These are phyloP conservation scores for Barnettozyma sp. DNA, from an alignment of 805 yeast genomes.

Conservation along the genomic window DNA sequence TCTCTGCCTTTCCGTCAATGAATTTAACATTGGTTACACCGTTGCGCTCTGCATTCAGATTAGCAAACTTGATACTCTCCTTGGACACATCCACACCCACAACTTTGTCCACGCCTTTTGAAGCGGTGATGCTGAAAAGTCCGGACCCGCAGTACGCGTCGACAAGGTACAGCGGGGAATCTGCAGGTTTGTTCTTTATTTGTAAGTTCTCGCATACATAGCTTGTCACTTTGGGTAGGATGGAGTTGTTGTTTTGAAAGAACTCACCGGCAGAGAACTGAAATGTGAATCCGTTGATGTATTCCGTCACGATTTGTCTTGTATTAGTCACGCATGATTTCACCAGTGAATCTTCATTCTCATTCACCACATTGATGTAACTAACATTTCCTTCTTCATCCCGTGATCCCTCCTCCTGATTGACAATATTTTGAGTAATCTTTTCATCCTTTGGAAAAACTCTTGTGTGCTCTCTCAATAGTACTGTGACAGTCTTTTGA, in stretches of 20 bases:
- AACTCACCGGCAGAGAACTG: conserved; percentile 93
- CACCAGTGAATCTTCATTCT: conserved; percentile 30
- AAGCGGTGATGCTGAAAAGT: conserved; percentile 80
- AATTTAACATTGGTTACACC: conserved; percentile 73
- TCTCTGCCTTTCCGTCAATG: conserved; percentile 88
- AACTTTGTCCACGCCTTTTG: conserved; percentile 72
- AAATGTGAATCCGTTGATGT: conserved; percentile 66
- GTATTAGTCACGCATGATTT: conserved; percentile 76
- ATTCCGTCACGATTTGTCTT: conserved; percentile 74
- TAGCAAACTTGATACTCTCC: conserved; percentile 85
- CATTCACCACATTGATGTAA: conserved; percentile 27
- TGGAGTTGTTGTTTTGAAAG: conserved; percentile 92
- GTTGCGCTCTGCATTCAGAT: conserved; percentile 69
- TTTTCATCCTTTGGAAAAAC: conserved; percentile 20
- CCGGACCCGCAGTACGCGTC: conserved; percentile 98
- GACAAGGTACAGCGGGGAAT: conserved; percentile 60
- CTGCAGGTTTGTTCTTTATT: conserved; percentile 27
- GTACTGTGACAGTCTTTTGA: conserved; percentile 79
- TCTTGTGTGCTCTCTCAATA: conserved; percentile 72
- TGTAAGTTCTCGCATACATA: conserved; percentile 72
- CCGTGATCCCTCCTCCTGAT: conserved; percentile 40
- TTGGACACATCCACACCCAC: conserved; percentile 78
- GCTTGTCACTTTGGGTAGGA: conserved; percentile 72
- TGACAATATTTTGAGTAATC: conserved; percentile 26
- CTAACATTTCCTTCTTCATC: conserved; percentile 31